Conservation (phyloP, 768 basidiomycete genomes). For the Naganishia antarctica region DNA sequence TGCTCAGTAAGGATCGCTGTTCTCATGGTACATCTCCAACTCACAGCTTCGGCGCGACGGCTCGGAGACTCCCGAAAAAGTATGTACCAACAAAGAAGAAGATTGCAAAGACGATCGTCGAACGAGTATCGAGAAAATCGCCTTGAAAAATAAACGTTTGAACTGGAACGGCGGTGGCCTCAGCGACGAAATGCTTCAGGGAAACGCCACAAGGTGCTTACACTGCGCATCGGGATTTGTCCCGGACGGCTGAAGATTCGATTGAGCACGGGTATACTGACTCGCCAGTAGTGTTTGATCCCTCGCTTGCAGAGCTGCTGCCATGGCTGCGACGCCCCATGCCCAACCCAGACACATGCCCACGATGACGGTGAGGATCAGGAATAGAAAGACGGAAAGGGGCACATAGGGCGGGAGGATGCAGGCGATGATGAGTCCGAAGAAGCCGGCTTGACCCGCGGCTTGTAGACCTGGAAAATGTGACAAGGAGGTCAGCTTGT, state of each 20-base stretch:
- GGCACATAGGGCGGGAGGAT: constrained; percentile 57
- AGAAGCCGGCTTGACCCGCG: constrained; percentile 52
- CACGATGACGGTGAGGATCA: constrained; percentile 54
- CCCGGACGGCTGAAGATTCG: constrained; percentile 23
- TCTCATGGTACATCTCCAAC: constrained; percentile 4
- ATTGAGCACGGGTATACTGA: constrained; percentile 13
- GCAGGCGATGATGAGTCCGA: constrained; percentile 41
- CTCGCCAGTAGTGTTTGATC: constrained; percentile 14
- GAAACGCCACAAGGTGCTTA: constrained; percentile 27
- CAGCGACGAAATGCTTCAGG: not conserved
- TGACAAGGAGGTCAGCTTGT: constrained; percentile 1
- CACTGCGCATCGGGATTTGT: constrained; percentile 43
- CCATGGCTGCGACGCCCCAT: constrained; percentile 58
- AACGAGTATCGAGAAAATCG: constrained; percentile 55
- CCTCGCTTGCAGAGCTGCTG: constrained; percentile 52
- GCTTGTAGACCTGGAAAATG: constrained; percentile 32
- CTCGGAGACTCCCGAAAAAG: constrained; percentile 54
- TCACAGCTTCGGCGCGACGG: constrained; percentile 53
- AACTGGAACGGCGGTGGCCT: constrained; percentile 32
- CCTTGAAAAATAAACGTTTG: constrained; percentile 55
- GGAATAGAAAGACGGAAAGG: constrained; percentile 55
- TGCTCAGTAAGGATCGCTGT: not conserved
- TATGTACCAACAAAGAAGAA: constrained; percentile 56
- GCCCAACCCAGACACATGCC: constrained; percentile 59
- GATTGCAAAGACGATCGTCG: constrained; percentile 54